Evolutionary conservation across 2,329 filamentous ascomycete genomes (phyloP).

Genomic region (Teratosphaeria pseudoeucalypti): DNA sequence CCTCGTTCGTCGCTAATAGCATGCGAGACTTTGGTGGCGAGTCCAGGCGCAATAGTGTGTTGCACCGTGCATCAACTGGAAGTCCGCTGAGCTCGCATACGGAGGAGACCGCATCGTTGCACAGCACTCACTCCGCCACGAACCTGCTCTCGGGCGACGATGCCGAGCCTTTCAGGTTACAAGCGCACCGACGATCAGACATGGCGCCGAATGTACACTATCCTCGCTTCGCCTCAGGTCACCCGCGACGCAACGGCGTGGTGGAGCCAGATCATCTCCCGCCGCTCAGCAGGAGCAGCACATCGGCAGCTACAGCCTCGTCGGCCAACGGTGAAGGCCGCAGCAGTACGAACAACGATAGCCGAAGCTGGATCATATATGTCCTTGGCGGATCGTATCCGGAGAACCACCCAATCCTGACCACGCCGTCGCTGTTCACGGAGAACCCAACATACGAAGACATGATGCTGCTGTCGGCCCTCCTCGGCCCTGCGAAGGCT

Average conservation of each 20-base stretch:
- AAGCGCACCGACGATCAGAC: slow-evolving; percentile 22
- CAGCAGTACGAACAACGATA: slow-evolving; percentile 29
- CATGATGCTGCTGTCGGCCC: slow-evolving; percentile 57
- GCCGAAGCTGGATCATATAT: slow-evolving; percentile 62
- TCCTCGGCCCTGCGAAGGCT: slow-evolving; percentile 58
- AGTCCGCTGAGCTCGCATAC: slow-evolving; percentile 23
- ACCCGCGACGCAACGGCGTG: slow-evolving; percentile 53
- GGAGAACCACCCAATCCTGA: slow-evolving; percentile 59
- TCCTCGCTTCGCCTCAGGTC: slow-evolving; percentile 51
- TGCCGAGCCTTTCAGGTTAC: slow-evolving; percentile 14
- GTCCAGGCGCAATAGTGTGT: slow-evolving; percentile 21
- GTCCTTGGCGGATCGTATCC: slow-evolving; percentile 60
- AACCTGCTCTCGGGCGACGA: slow-evolving; percentile 19
- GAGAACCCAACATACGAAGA: slow-evolving; percentile 64
- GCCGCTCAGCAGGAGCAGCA: slow-evolving; percentile 28
- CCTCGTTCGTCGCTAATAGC: slow-evolving; percentile 24
- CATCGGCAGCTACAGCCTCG: slow-evolving; percentile 21
- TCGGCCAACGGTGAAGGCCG: slow-evolving; percentile 22
- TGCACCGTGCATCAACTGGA: slow-evolving; percentile 18
- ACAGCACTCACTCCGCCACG: slow-evolving; percentile 21
- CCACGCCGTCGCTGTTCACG: slow-evolving; percentile 59
- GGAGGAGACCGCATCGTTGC: slow-evolving; percentile 24
- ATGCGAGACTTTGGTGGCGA: slow-evolving; percentile 20
- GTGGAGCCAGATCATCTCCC: slow-evolving; percentile 48
- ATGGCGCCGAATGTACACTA: slow-evolving; percentile 28